Evolutionary conservation across 2,329 filamentous ascomycete species (phyloP).

Genomic region (Periconia sp.): DNA sequence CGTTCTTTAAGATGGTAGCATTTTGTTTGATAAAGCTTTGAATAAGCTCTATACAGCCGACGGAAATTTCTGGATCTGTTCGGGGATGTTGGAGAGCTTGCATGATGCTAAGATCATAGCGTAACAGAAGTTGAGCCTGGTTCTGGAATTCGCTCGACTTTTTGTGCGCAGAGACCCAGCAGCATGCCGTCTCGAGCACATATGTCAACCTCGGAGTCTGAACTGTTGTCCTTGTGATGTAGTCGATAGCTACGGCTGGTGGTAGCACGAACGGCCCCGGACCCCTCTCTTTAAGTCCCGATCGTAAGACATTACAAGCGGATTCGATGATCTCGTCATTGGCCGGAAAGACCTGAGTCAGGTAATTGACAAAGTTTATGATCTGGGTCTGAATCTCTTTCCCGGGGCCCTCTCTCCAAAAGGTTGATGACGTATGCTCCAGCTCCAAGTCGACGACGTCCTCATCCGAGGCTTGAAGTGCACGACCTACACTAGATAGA

Average conservation of each 20-base stretch:
- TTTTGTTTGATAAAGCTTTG: slow-evolving; percentile 68
- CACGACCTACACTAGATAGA: slow-evolving; percentile 72
- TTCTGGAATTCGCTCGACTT: slow-evolving; percentile 46
- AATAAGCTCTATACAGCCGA: slow-evolving; percentile 76
- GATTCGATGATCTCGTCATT: slow-evolving; percentile 74
- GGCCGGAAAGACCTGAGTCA: slow-evolving; percentile 61
- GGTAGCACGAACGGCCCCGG: slow-evolving; percentile 80
- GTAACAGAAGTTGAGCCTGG: slow-evolving; percentile 50
- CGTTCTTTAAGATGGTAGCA: slow-evolving; percentile 66
- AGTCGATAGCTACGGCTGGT: slow-evolving; percentile 68
- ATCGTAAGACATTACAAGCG: slow-evolving; percentile 73
- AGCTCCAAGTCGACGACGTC: slow-evolving; percentile 70
- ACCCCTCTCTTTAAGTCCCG: slow-evolving; percentile 76
- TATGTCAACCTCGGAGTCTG: slow-evolving; percentile 71
- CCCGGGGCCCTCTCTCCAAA: slow-evolving; percentile 59
- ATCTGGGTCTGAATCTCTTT: slow-evolving; percentile 59
- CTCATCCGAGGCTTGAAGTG: slow-evolving; percentile 72
- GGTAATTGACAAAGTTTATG: slow-evolving; percentile 56
- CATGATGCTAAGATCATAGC: slow-evolving; percentile 68
- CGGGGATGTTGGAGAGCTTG: slow-evolving; percentile 66
- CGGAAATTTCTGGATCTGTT: slow-evolving; percentile 73
- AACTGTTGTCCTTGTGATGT: slow-evolving; percentile 65
- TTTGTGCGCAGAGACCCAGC: slow-evolving; percentile 60
- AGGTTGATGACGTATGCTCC: slow-evolving; percentile 46
- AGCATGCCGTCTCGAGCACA: slow-evolving; percentile 74